Base-by-base conservation (phyloP, 164 flowering plant species). In the Annona cherimola region DNA sequence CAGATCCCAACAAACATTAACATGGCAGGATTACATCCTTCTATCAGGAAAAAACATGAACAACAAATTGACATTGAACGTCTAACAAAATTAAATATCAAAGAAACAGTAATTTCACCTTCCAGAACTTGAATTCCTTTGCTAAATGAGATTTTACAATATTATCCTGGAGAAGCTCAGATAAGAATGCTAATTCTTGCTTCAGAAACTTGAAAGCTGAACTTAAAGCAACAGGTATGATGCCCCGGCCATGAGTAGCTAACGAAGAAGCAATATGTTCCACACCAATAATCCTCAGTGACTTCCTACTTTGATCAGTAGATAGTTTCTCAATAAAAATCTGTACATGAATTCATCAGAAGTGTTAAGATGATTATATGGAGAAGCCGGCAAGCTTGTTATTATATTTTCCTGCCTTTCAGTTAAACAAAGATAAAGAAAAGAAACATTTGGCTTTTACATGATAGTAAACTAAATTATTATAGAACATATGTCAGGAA, bases 241-340 rank as follows among this genome's bases (percentile, higher is more conserved):
- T 62, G 67, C 79, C 81, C 11, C 66, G 50, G 55, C 79, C 81
- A 73, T 76, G 74, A 35, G 74, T 26, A 40, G 74, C 74, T 20
- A 79, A 14, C 9, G 74, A 70, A 46, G 74, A 73, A 45, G 74
- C 71, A 76, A 70, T 69, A 66, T 76, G 72, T 59, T 73, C 81
- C 62, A 73, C 63, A 42, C 76, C 45, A 44, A 76, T 45, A 71
- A 70, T 61, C 62, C 67, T 76, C 70, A 73, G 67, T 55, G 74
- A 20, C 70, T 73, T 79, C 43, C 45, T 78, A 62, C 72, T 78
- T 57, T 76, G 76, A 70, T 45, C 66, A 67, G 55, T 63, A 66
- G 79, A 67, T 7, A 42, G 63, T 69, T 70, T 79, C 74, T 76
- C 79, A 57, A 79, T 55, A 45, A 79, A 73, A 63, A 73, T 65